Base-by-base conservation (phyloP, 495 filamentous ascomycete species). In the Neurospora sp. region DNA sequence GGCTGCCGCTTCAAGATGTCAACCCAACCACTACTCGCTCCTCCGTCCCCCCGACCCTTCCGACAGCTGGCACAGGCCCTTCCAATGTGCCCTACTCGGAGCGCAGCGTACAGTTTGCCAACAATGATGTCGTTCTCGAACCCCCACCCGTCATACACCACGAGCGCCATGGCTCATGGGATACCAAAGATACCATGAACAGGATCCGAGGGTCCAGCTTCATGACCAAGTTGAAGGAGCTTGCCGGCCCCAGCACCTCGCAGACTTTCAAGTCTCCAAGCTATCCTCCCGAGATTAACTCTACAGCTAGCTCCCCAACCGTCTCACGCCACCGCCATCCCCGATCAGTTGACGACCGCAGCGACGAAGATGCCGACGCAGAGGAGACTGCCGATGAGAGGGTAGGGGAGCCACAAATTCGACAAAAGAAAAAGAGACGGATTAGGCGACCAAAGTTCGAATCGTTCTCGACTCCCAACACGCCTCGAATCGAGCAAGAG, bases 291-390 rank as follows among this genome's bases (percentile, higher is more conserved):
- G 77, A 78, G 42, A 70, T 82, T 16, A 72, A 82, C 39, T 86
- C 82, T 16, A 75, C 79, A 27, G 75, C 74, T 70, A 88, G 83
- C 71, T 89, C 81, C 38, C 86, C 81, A 11, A 81, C 82, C 71
- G 80, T 87, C 69, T 85, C 82, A 71, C 87, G 84, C 42, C 79
- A 82, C 37, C 79, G 84, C 20, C 71, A 80, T 16, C 80, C 88
- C 31, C 84, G 88, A 48, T 85, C 87, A 4, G 78, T 88, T 41
- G 82, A 88, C 59, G 90, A 92, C 75, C 88, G 91, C 2, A 90
- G 89, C 72, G 90, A 90, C 76, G 80, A 78, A 7, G 92, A 94
- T 82, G 92, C 92, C 5, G 92, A 94, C 81, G 92, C 90, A 11
- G 92, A 93, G 77, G 90, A 92, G 77, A 94, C 87, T 18, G 85